Conservation (phyloP, 495 filamentous ascomycete species). For the Xylaria grammica region DNA sequence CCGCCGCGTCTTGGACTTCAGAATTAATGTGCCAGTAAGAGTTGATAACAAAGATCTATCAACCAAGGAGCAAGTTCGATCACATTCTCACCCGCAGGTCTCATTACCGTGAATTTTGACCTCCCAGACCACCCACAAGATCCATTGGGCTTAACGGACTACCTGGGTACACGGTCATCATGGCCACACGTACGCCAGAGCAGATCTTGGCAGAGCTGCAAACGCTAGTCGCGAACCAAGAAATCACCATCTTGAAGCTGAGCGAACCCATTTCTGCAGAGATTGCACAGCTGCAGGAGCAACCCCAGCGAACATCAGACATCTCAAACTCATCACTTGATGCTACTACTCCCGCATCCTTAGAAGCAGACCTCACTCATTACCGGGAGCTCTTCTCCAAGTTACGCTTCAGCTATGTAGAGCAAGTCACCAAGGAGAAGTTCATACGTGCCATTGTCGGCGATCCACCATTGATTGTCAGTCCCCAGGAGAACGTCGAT, state of each 20-base stretch:
- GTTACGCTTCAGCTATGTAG: constrained; percentile 90
- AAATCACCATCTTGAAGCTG: constrained; percentile 75
- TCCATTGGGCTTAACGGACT: too few species aligned
- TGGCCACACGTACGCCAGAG: constrained; percentile 32
- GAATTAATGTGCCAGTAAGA: too few species aligned
- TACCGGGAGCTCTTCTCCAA: constrained; percentile 96
- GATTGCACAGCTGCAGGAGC: constrained; percentile 43
- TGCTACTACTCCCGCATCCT: constrained; percentile 71
- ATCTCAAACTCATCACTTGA: constrained; percentile 68
- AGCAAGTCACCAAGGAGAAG: constrained; percentile 82
- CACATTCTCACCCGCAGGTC: neutral
- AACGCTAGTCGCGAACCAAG: constrained; percentile 51
- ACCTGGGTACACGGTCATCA: constrained; percentile 5
- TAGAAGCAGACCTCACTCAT: constrained; percentile 85
- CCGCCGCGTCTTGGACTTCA: too few species aligned
- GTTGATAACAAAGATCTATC: neutral
- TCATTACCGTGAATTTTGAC: too few species aligned
- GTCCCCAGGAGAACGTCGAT: constrained; percentile 79
- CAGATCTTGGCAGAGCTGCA: constrained; percentile 47
- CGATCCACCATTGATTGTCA: constrained; percentile 84
- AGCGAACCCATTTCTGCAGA: constrained; percentile 71
- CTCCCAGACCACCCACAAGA: too few species aligned
- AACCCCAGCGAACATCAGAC: constrained; percentile 66
- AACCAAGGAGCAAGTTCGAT: neutral
- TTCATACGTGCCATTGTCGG: constrained; percentile 80